Base-by-base conservation (phyloP, 345 rosid species). In the Brassica incana region DNA sequence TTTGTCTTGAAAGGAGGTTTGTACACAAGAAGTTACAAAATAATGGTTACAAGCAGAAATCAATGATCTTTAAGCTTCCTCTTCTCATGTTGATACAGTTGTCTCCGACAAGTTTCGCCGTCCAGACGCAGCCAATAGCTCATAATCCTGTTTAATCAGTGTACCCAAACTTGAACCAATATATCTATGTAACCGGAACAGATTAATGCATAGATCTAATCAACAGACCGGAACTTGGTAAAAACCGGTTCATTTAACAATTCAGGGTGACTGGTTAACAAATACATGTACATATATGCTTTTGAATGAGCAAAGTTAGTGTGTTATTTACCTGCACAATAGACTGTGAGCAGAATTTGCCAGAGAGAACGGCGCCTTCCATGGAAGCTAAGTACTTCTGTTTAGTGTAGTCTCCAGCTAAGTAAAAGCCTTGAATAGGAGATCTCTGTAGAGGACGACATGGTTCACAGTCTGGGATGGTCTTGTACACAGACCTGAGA, bases 381-480 rank as follows among this genome's bases (percentile, higher is more conserved):
- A 95, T 95, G 16, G 98, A 95, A 81, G 99, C 97, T 84, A 95
- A 76, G 85, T 95, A 95, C 85, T 95, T 95, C 74, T 92, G 98
- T 81, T 92, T 92, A 59, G 99, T 95, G 87, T 92, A 92, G 65
- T 95, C 98, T 70, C 98, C 98, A 45, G 98, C 91, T 80, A 90
- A 78, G 84, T 95, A 95, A 84, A 92, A 95, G 20, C 97, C 97
- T 74, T 90, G 77, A 33, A 95, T 71, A 2, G 96, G 96, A 65
- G 99, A 92, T 87, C 93, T 91, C 78, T 95, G 98, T 68, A 89
- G 73, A 27, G 99, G 99, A 8, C 96, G 95, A 75, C 92, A 90
- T 36, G 98, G 97, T 85, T 95, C 99, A 71, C 97, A 91, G 74
- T 88, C 75, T 69, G 98, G 98, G 29, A 90, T 63, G 1, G 94